Evolutionary conservation across 495 filamentous ascomycete genomes (phyloP), one percentile per base, ranked within the genome.

Genomic region (Daldinia childiae): DNA sequence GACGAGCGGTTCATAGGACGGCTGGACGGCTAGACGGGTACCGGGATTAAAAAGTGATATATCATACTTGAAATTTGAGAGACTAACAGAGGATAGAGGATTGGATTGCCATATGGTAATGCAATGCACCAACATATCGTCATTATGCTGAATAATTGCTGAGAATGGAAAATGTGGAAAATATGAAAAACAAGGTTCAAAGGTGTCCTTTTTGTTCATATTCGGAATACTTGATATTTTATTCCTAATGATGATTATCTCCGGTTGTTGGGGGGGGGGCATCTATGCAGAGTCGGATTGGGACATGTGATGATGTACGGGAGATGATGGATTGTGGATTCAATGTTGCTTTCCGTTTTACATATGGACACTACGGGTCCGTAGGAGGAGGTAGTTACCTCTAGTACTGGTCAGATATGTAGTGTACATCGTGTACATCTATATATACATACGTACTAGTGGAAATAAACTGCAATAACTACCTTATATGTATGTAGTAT

Each of bases 11-110:
- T 73, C 62, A 27, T 54, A 34, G 19, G 64, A 63, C n/a, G n/a
- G n/a, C n/a, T n/a, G n/a, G n/a, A n/a, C n/a, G n/a, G n/a, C n/a
- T n/a, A n/a, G n/a, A n/a, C 43, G 62, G 70, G n/a, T 69, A 43
- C 66, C 38, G 24, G 71, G 71, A 69, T 69, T 66, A 73, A 69
- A 69, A 69, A 62, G 58, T 73, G 71, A 73, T 64, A 66, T 62
- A 69, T 73, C 62, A 73, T 63, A 69, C 21, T 73, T 34, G 62
- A 69, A 58, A 69, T 58, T 66, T 66, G 62, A 69, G 57, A 34
- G 15, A 21, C 50, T 27, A 24, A 59, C 62, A n/a, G 59, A 21
- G 30, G 56, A 60, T 34, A 9, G 32, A 30, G 62, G 26, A 39
- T 39, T 15, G 52, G 27, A 41, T 41, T 55, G 50, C 19, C 48